Evolutionary conservation across 257 asterid species (phyloP), one percentile per base, ranked within the genome.

Genomic region (Craterostigma plantagineum): DNA sequence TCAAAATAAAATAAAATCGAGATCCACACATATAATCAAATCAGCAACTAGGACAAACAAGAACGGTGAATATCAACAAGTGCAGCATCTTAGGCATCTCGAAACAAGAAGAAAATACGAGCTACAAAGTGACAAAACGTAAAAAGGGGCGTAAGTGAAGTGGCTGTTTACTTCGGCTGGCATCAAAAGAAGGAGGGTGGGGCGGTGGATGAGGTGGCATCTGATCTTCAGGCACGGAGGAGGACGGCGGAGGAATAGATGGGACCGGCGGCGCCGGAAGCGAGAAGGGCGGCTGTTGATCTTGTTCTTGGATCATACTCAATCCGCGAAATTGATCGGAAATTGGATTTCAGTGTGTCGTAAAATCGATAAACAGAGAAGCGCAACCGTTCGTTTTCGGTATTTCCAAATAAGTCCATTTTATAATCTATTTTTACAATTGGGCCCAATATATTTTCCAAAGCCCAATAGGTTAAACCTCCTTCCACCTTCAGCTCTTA

Each of bases 231-330:
- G 15, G 11, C 47, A 38, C 1, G 63, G 10, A 15, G 60, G 67
- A 54, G 68, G 68, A 52, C 52, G 69, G 50, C 50, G 41, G 63
- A 3, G 58, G 60, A 14, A 62, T 66, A 10, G 68, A 67, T 1
- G 71, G 77, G 7, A 55, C 57, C 34, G 83, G 76, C 51, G 79
- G 74, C 0, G 90, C 72, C 4, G 82, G 79, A 51, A 71, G 83
- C 63, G 73, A 64, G 35, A 69, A 68, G 0, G 70, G 68, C 16
- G 58, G 81, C n/a, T n/a, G n/a, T n/a, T n/a, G n/a, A n/a, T n/a
- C n/a, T 49, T 66, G 71, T 50, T 65, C 55, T 60, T 64, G 70
- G 58, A 60, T 54, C 40, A 68, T 72, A 13, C n/a, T n/a, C n/a
- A n/a, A 2, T 23, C 30, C n/a, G n/a, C n/a, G n/a, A n/a, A 23